Percentiles rank a stretch among this genome's conserved stretches.
These are phyloP conservation scores for Monosporascus ibericus DNA, from an alignment of 2,329 filamentous ascomycete genomes.

Conservation along the genomic window DNA sequence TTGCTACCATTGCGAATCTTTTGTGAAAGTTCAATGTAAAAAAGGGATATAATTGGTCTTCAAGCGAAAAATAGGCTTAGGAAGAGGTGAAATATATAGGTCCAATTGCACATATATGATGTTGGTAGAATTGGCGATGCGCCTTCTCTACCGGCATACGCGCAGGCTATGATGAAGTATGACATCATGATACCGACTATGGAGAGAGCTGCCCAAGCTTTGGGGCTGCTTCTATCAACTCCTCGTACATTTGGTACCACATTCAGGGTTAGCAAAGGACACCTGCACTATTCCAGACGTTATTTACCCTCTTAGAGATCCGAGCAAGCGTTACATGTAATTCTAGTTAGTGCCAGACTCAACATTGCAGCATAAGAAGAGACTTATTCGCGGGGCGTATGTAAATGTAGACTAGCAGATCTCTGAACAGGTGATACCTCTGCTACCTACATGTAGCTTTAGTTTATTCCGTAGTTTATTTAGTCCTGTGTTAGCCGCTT, in stretches of 20 bases:
- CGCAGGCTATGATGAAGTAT: slow-evolving; percentile 17
- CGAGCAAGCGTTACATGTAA: too few species aligned
- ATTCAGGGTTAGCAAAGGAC: too few species aligned
- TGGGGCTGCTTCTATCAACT: neutral
- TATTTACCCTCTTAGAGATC: too few species aligned
- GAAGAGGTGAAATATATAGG: neutral
- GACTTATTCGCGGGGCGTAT: too few species aligned
- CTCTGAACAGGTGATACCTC: neutral
- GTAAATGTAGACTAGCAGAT: too few species aligned
- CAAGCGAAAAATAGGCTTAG: too few species aligned
- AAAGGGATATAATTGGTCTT: neutral
- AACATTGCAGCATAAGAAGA: too few species aligned
- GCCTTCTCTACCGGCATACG: neutral
- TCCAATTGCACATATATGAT: neutral
- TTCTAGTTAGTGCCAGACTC: too few species aligned
- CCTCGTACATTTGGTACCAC: neutral
- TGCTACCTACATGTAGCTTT: neutral
- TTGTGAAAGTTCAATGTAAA: neutral
- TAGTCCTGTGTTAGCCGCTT: too few species aligned
- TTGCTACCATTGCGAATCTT: slow-evolving; percentile 18
- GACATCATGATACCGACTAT: slow-evolving; percentile 16
- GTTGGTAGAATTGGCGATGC: neutral
- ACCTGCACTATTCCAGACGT: too few species aligned
- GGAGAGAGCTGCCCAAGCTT: slow-evolving; percentile 2
- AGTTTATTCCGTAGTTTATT: too few species aligned